Percentiles rank a stretch among this genome's conserved stretches.
phyloP scores from a whole-genome alignment of 352 stramenopile species.

The Globisporangium alternatum region DNA sequence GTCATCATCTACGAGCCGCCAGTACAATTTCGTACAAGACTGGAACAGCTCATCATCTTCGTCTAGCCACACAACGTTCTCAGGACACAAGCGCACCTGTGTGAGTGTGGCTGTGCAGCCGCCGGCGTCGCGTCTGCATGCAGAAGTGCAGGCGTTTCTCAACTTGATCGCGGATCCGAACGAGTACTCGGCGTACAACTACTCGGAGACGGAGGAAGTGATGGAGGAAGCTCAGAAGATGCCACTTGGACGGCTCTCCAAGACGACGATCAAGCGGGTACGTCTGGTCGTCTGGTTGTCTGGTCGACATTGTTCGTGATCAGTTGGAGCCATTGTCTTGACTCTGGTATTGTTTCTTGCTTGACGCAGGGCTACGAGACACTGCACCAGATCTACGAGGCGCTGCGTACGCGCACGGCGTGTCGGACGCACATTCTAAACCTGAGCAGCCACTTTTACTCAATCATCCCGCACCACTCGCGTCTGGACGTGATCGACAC shows the following conservation, averaged over 20 bases:
- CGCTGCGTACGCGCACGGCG: constrained; percentile 37
- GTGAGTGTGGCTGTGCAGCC: constrained; percentile 5
- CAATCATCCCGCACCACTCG: constrained; percentile 56
- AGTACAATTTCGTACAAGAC: constrained; percentile 13
- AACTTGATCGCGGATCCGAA: constrained; percentile 24
- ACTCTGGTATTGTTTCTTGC: constrained; percentile 4
- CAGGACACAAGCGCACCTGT: neutral
- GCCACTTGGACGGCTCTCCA: constrained; percentile 48
- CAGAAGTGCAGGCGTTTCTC: constrained; percentile 47
- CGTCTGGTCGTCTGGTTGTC: constrained; percentile 3
- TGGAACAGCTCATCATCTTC: constrained; percentile 5
- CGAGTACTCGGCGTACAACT: constrained; percentile 33
- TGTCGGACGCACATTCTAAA: constrained; percentile 35
- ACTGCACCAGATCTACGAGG: constrained; percentile 57
- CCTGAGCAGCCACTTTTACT: constrained; percentile 68
- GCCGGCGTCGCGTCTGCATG: constrained; percentile 40
- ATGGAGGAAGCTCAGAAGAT: constrained; percentile 45
- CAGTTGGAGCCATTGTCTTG: neutral
- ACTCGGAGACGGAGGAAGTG: constrained; percentile 34
- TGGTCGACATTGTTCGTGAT: neutral
- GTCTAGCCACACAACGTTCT: neutral
- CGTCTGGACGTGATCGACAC: constrained; percentile 56
- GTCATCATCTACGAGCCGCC: neutral
- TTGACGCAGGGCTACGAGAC: constrained; percentile 51
- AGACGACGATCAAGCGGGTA: constrained; percentile 60